These are phyloP conservation scores for Serendipita indica DNA, from an alignment of 768 basidiomycete species.

Conservation along the genomic window DNA sequence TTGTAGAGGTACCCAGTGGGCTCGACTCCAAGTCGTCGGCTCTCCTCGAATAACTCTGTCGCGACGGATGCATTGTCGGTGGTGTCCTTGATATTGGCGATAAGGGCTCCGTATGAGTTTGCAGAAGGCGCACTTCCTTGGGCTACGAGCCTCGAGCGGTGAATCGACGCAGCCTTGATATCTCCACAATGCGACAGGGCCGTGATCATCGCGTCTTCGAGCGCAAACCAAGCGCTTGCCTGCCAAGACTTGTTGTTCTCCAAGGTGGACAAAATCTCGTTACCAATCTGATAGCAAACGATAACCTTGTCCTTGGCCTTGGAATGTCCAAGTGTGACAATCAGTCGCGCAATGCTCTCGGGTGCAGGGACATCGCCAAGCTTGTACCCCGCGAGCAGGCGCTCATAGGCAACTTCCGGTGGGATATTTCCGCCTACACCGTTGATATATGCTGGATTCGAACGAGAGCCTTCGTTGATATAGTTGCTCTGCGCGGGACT, in stretches of 20 bases:
- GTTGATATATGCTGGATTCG: slow-evolving; percentile 12
- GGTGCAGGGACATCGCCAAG: slow-evolving; percentile 37
- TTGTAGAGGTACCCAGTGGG: slow-evolving; percentile 90
- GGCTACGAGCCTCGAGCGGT: slow-evolving; percentile 62
- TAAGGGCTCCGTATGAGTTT: slow-evolving; percentile 85
- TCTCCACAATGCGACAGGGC: slow-evolving; percentile 71
- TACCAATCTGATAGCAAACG: slow-evolving; percentile 52
- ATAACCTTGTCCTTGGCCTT: slow-evolving; percentile 46
- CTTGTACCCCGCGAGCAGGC: slow-evolving; percentile 33
- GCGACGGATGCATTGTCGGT: slow-evolving; percentile 91
- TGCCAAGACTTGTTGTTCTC: slow-evolving; percentile 31
- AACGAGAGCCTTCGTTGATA: neutral
- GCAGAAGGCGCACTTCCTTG: slow-evolving; percentile 66
- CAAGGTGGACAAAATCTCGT: slow-evolving; percentile 38
- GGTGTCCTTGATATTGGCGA: slow-evolving; percentile 77
- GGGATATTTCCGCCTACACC: slow-evolving; percentile 19
- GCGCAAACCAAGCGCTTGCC: slow-evolving; percentile 46
- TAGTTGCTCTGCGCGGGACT: neutral
- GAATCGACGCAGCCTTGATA: slow-evolving; percentile 62
- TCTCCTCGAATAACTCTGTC: slow-evolving; percentile 68
- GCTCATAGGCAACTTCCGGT: slow-evolving; percentile 30
- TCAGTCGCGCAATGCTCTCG: slow-evolving; percentile 41
- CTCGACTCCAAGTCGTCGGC: slow-evolving; percentile 46
- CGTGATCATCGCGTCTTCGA: slow-evolving; percentile 86
- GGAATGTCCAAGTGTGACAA: slow-evolving; percentile 51